Evolutionary conservation across 2,329 filamentous ascomycete genomes (phyloP), one percentile per base, ranked within the genome.

Genomic region (Phialocephala subalpina): DNA sequence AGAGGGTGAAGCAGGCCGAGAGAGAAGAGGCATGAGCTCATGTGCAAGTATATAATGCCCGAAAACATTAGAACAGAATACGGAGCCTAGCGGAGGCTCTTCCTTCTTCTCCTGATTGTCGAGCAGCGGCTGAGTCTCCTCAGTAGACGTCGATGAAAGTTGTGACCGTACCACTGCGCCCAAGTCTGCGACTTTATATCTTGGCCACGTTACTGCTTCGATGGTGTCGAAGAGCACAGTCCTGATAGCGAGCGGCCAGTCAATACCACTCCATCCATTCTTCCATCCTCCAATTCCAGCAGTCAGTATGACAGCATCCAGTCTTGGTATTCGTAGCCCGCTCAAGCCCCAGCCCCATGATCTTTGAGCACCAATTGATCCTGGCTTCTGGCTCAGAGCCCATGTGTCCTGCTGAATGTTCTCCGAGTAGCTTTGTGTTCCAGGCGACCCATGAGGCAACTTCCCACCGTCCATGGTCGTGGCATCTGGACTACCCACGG

Each of bases 61-160:
- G 76, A 99, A 98, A 35, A 97, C 86, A 76, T 98, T 98, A 58
- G 95, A 91, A 77, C 90, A 91, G 77, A 98, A 99, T 20, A 97
- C 88, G 71, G 93, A 85, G 2, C 93, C 94, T 0, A 99, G 81
- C 5, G 82, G 80, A 0, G 90, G 89, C 65, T 89, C 86, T 18
- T 80, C 72, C 12, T 61, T 22, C 36, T 63, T 64, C 16, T 67
- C 57, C 27, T 70, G 64, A 20, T 66, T 55, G 59, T 47, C 67
- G 55, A 71, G 62, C 29, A 74, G 60, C 9, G 68, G 67, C 68
- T 78, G 76, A 29, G 2, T 78, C 75, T 16, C 60, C 42, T 72
- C 69, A 22, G 12, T 22, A 2, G 55, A 16, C 2, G 52, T 47
- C 27, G 61, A 65, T 4, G 85, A 64, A 22, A 66, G 80, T 75